Base-by-base conservation (phyloP, 2,329 filamentous ascomycete species). In the Hymenoscyphus occultus region DNA sequence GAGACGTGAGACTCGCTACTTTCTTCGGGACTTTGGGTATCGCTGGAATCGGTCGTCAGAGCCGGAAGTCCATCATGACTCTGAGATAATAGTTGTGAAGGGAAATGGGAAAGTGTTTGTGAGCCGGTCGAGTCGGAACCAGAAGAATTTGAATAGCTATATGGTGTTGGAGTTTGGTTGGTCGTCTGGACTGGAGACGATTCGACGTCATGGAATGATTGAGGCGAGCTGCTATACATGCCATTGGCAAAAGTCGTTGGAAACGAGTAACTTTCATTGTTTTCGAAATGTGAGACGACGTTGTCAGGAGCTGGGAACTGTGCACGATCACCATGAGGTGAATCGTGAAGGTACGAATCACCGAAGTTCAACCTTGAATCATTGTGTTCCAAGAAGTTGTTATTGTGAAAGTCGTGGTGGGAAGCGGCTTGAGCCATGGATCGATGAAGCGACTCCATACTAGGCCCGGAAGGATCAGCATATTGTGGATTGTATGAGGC, bases 401-500 rank as follows among this genome's bases (percentile, higher is more conserved):
- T 54, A 14, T 56, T 40, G 5, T 70, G 64, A 56, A 68, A 73
- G 0, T 70, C 68, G 22, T 70, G 65, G 22, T 64, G 65, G 28
- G 65, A 65, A 10, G 67, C 64, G 16, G 68, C 70, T 35, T 63
- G 66, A 59, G 71, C 70, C 63, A 74, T 65, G 10, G 72, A 71
- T n/a, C 72, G 68, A 9, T 72, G 67, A 13, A 74, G 66, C 6
- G 74, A 74, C 57, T 74, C 68, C 56, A 73, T 64, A 57, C 70
- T 74, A 9, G 72, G 70, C 9, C 56, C 66, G 1, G 69, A 60
- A n/a, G 70, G 70, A 59, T 75, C 69, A 9, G 54, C 16, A 54
- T 74, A 74, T 59, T 74, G 71, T 0, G 73, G 73, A 22, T 71
- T 72, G 42, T 65, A 74, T 14, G 70, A 58, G 61, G 72, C 70